These are phyloP conservation scores for Globisporangium cederbergense DNA, from an alignment of 352 stramenopile genomes.

Conservation along the genomic window DNA sequence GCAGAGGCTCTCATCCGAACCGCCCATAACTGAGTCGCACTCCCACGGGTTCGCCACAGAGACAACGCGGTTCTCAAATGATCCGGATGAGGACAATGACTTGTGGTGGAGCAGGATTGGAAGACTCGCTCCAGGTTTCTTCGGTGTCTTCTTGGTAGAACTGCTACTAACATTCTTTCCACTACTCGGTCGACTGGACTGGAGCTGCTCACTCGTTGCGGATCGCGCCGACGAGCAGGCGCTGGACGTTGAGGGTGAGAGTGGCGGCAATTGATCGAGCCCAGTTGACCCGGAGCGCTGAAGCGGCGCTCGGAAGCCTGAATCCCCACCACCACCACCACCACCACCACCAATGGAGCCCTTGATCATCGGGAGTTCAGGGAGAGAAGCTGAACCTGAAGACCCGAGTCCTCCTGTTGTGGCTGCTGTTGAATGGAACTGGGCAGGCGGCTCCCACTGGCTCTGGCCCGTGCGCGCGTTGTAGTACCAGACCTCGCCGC, in stretches of 20 bases:
- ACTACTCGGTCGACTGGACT: conserved; percentile 7
- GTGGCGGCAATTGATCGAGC: conserved; percentile 14
- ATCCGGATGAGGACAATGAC: not conserved
- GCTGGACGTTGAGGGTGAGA: conserved; percentile 29
- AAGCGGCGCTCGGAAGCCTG: conserved; percentile 9
- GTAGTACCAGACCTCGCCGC: conserved; percentile 79
- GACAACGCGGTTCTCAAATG: not conserved
- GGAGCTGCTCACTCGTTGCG: conserved; percentile 24
- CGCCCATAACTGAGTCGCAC: conserved; percentile 50
- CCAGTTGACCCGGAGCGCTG: conserved; percentile 13
- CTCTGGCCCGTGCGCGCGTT: conserved; percentile 64
- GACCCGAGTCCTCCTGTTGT: not conserved
- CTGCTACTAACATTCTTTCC: not conserved
- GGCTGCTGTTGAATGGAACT: not conserved
- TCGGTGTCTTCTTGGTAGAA: not conserved
- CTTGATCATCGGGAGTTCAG: conserved; percentile 24
- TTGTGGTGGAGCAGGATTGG: conserved; percentile 23
- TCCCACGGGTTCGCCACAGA: conserved; percentile 49
- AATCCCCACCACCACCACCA: not conserved
- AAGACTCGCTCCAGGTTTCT: conserved; percentile 15
- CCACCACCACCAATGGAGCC: not conserved
- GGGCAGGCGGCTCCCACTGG: conserved; percentile 62
- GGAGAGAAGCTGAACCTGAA: conserved; percentile 16
- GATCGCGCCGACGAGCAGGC: conserved; percentile 33
- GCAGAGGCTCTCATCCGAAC: conserved; percentile 39